Evolutionary conservation across 2,329 filamentous ascomycete genomes (phyloP), one percentile per base, ranked within the genome.

Genomic region (Mycocentrospora acerina): DNA sequence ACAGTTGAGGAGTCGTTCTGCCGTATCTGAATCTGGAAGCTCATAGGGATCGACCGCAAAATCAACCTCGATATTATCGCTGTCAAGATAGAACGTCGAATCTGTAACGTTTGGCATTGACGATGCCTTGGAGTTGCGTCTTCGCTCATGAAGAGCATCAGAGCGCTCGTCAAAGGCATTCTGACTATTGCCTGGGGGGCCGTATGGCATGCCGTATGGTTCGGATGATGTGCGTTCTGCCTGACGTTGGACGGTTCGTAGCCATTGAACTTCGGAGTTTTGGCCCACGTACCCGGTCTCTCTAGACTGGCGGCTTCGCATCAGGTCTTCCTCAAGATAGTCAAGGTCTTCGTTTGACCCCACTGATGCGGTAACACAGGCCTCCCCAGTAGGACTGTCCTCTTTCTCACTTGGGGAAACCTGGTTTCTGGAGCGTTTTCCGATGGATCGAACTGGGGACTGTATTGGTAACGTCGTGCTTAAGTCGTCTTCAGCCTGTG

Each of bases 61-160:
- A 2, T 62, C 50, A 4, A 67, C 33, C 6, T 59, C 46, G 6
- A 60, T 42, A 22, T 47, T 48, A 8, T 66, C 48, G 11, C 57
- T 58, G 26, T 68, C 65, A 17, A 67, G 48, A 36, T 71, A 72
- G 26, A 62, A 65, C 2, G 53, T 56, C 1, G 54, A 44, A 16
- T 58, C 54, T 6, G 57, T 60, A 29, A 60, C 57, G 17, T 49
- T 38, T 7, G 29, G 42, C 32, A 42, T 41, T 1, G 45, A 37
- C 7, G 32, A 35, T 47, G 47, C 29, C 35, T 39, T 35, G 33
- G 27, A 22, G 4, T 29, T 32, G 7, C 44, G 33, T 27, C 48
- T 47, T 2, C 51, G 53, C 32, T 53, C 41, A 13, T 55, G 56
- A 8, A 56, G 36, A 16, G 55, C 55, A 14, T 51, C 36, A 12